Evolutionary conservation across 306 rosid genomes (phyloP).

Genomic region (Spatholobus suberectus): DNA sequence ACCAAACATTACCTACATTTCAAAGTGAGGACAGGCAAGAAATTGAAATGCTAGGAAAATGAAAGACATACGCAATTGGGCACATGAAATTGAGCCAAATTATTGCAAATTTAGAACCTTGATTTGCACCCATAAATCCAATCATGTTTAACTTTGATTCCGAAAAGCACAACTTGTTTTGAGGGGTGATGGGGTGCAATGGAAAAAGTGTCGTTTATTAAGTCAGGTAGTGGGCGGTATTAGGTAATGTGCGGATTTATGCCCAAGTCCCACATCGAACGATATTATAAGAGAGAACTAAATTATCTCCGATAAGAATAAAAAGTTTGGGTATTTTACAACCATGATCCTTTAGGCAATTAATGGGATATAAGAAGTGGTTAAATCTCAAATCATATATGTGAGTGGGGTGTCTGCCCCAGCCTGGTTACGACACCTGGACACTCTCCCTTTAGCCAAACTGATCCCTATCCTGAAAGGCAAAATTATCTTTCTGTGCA

Average conservation of each 20-base stretch:
- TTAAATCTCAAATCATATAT: background rate
- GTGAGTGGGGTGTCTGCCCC: conserved; percentile 67
- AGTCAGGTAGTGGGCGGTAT: no score
- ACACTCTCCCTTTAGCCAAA: conserved; percentile 47
- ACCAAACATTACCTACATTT: no score
- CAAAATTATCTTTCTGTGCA: no score
- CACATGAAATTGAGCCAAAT: background rate
- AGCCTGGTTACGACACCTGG: conserved; percentile 93
- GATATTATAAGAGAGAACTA: accelerated
- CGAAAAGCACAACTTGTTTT: background rate
- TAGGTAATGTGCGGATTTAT: no score
- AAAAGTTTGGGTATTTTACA: accelerated
- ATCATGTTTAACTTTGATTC: background rate
- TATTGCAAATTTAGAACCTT: background rate
- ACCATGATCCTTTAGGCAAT: conserved; percentile 86
- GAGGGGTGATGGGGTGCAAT: no score
- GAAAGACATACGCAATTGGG: background rate
- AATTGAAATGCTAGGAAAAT: background rate
- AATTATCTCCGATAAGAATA: background rate
- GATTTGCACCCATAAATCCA: background rate
- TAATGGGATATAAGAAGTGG: conserved; percentile 86
- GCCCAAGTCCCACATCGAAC: conserved; percentile 54
- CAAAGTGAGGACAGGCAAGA: background rate
- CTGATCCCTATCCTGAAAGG: conserved; percentile 63
- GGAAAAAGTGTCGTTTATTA: no score